Percentiles rank a stretch among this genome's conserved stretches.
These are phyloP conservation scores for Rauvolfia tetraphylla DNA, from an alignment of 257 asterid genomes.

Conservation along the genomic window DNA sequence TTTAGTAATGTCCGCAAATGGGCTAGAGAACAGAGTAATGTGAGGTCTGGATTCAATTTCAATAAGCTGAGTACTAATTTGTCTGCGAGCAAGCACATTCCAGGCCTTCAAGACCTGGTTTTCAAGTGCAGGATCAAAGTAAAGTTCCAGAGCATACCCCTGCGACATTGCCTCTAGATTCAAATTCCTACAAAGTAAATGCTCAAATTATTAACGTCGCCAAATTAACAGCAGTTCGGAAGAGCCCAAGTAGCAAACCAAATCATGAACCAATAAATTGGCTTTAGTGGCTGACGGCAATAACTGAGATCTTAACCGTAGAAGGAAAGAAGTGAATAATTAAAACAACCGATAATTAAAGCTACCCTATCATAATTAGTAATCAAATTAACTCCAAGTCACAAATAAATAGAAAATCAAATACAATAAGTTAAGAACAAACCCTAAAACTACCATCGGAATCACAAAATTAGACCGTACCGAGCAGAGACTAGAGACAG, in stretches of 20 bases:
- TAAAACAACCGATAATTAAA: not conserved
- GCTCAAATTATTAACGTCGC: not conserved
- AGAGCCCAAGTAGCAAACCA: not conserved
- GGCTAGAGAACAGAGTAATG: conserved; percentile 64
- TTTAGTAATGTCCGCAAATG: conserved; percentile 54
- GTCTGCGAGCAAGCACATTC: conserved; percentile 92
- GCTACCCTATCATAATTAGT: not conserved
- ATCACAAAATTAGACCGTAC: conserved; percentile 36
- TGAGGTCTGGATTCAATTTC: conserved; percentile 95
- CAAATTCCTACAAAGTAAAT: conserved; percentile 16
- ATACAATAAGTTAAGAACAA: conserved; percentile 9
- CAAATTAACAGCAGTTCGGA: not conserved
- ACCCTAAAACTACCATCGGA: conserved; percentile 16
- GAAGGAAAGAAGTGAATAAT: not conserved
- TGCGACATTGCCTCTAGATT: conserved; percentile 59
- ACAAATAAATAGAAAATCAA: not conserved
- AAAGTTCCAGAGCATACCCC: conserved; percentile 88
- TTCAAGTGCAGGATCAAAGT: conserved; percentile 94
- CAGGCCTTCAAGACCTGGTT: conserved; percentile 73
- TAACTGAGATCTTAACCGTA: conserved; percentile 11
- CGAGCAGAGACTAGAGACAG: conserved; percentile 41
- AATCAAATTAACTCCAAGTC: not conserved
- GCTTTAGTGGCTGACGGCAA: not conserved
- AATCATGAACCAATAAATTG: not conserved
- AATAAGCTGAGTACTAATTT: conserved; percentile 83